Conservation (phyloP, 371 early-diverging fungal species). For the Apophysomyces sp. region DNA sequence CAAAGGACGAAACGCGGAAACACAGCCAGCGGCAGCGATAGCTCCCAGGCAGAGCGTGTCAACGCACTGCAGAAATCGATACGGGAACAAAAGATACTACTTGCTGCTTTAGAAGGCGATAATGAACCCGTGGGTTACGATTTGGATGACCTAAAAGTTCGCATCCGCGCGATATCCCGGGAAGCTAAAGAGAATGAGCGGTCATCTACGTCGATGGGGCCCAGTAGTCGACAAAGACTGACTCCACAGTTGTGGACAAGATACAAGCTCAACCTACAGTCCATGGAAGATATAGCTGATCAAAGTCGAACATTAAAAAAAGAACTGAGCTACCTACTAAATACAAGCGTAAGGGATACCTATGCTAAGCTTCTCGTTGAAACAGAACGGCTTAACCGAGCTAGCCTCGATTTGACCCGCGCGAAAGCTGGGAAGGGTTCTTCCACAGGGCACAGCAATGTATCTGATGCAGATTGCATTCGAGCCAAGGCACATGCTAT, state of each 20-base stretch:
- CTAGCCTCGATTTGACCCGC: slow-evolving; percentile 13
- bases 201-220: slow-evolving; percentile 6
- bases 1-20: neutral
- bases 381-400: slow-evolving; percentile 19
- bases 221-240: neutral
- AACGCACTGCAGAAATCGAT: slow-evolving; percentile 15
- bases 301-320: slow-evolving; percentile 27
- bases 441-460: neutral
- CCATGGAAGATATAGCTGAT: slow-evolving; percentile 31
- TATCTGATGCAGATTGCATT: slow-evolving; percentile 33
- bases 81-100: slow-evolving; percentile 21
- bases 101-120: slow-evolving; percentile 11
- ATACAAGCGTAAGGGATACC: slow-evolving; percentile 20
- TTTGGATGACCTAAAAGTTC: slow-evolving; percentile 26
- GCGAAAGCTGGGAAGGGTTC: neutral
- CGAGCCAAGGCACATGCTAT: slow-evolving; percentile 38
- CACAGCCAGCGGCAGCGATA: neutral
- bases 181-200: slow-evolving; percentile 17
- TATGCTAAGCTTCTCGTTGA: slow-evolving; percentile 17
- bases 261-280: slow-evolving; percentile 32
- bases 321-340: slow-evolving; percentile 35
- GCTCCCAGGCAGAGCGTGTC: neutral
- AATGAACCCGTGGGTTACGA: neutral
- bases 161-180: slow-evolving; percentile 20
- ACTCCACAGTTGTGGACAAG: slow-evolving; percentile 24